Percentiles rank a stretch among this genome's conserved stretches.
These are phyloP conservation scores for Tagetes erecta DNA, from an alignment of 129 eudicot species.

Conservation along the genomic window DNA sequence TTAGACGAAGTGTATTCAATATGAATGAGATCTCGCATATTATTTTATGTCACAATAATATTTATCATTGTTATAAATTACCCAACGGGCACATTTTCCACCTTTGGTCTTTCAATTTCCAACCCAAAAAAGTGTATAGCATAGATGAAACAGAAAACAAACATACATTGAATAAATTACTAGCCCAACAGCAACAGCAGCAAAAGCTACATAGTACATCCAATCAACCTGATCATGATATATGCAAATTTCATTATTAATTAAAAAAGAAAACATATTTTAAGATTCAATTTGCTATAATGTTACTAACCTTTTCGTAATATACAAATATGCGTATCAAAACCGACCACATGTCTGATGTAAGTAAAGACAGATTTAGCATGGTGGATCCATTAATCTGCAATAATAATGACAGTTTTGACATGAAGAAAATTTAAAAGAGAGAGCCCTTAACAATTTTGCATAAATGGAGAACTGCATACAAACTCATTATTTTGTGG, in stretches of 20 bases:
- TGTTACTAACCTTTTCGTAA: constrained; percentile 69
- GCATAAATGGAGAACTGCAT: neutral
- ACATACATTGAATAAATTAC: constrained; percentile 77
- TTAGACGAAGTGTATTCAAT: neutral
- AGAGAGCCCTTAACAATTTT: neutral
- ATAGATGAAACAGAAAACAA: neutral
- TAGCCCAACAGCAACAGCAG: constrained; percentile 69
- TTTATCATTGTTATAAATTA: neutral
- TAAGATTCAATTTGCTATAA: constrained; percentile 4
- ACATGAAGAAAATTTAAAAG: constrained; percentile 10
- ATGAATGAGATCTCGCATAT: neutral
- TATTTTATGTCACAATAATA: neutral
- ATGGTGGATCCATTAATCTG: constrained; percentile 88
- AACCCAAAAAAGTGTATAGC: neutral
- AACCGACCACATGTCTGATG: constrained; percentile 97
- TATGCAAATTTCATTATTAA: neutral
- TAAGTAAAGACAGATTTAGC: constrained; percentile 81
- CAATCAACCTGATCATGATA: constrained; percentile 69
- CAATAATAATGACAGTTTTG: constrained; percentile 5
- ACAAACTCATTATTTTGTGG: constrained; percentile 4
- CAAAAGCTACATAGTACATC: constrained; percentile 85
- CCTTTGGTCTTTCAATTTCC: neutral
- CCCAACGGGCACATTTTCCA: neutral
- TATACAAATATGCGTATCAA: constrained; percentile 82
- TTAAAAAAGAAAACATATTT: neutral